Evolutionary conservation across 805 yeast genomes (phyloP).

Genomic region (Barnettozyma salicaria): DNA sequence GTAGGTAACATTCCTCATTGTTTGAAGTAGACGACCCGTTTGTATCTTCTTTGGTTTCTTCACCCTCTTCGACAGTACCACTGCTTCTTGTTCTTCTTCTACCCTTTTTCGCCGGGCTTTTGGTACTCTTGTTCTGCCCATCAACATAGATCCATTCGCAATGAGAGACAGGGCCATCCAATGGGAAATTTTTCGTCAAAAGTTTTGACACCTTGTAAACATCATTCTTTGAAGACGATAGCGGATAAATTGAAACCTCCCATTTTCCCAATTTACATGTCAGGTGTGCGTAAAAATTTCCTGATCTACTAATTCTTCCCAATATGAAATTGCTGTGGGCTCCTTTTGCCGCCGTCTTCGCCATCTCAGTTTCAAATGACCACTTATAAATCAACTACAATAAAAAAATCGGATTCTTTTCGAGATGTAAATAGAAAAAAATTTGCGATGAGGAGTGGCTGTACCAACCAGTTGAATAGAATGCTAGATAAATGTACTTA

Average conservation of each 20-base stretch:
- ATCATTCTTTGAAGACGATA: not conserved
- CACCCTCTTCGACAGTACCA: not conserved
- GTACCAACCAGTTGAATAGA: too few relatives aligned
- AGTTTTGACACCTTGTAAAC: not conserved
- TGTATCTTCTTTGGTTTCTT: not conserved
- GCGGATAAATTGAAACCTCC: too few relatives aligned
- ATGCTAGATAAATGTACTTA: too few relatives aligned
- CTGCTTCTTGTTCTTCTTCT: not conserved
- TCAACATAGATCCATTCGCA: constrained; percentile 1
- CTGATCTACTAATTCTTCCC: too few relatives aligned
- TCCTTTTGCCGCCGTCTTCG: too few relatives aligned
- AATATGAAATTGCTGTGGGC: too few relatives aligned
- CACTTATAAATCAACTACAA: too few relatives aligned
- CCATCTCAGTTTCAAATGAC: too few relatives aligned
- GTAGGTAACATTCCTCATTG: constrained; percentile 1
- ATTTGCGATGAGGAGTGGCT: constrained; percentile 4
- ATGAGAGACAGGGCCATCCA: not conserved
- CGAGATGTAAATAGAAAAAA: not conserved
- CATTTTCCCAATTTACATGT: too few relatives aligned
- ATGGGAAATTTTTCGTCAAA: constrained; percentile 1
- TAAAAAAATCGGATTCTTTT: too few relatives aligned
- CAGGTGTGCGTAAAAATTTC: too few relatives aligned
- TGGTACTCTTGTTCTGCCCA: not conserved
- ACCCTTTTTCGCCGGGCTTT: not conserved
- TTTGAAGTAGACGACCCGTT: too few relatives aligned